Evolutionary conservation across 2,329 filamentous ascomycete species (phyloP).

Genomic region (Diaporthe sp.): DNA sequence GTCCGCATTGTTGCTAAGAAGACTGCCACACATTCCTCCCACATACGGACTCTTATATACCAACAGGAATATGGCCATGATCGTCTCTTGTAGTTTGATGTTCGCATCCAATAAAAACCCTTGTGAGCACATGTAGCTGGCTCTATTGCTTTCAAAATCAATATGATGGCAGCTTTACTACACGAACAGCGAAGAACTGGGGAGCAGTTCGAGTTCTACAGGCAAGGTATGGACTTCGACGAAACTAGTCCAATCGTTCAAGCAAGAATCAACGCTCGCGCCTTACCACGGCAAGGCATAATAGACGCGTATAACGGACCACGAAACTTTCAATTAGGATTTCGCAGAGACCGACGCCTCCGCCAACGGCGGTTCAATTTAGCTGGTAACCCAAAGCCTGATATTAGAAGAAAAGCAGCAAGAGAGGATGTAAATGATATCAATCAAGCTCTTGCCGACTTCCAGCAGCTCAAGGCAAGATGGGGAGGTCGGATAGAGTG

Average conservation of each 20-base stretch:
- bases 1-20: background rate
- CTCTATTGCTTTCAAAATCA: too few species aligned
- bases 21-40: too few species aligned
- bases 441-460: background rate
- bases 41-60: background rate
- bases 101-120: too few species aligned
- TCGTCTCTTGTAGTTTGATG: background rate
- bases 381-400: too few species aligned
- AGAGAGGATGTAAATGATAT: background rate
- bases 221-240: background rate
- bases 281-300: background rate
- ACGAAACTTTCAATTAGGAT: too few species aligned
- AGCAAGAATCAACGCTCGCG: background rate
- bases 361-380: too few species aligned
- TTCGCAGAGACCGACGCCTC: background rate
- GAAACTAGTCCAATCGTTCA: accelerated
- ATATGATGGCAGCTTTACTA: background rate
- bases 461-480: background rate
- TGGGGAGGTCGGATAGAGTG: background rate
- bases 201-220: background rate
- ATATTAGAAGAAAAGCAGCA: background rate
- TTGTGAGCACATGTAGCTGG: too few species aligned
- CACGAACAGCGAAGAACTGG: too few species aligned
- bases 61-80: background rate
- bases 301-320: background rate